Evolutionary conservation across 352 stramenopile species (phyloP).

Genomic region (Plasmopara muralis): DNA sequence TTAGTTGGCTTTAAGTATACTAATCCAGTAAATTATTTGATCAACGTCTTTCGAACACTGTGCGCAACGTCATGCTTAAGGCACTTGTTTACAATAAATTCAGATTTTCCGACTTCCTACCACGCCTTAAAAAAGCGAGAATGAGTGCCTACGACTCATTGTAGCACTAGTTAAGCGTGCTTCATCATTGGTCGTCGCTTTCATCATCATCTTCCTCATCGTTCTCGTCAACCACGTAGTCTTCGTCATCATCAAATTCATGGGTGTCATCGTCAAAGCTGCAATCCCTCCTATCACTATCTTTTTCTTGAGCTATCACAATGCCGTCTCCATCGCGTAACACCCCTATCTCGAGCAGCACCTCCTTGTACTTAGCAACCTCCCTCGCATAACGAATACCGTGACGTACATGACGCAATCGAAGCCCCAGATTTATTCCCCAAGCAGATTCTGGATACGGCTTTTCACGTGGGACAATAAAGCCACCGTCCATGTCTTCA

Average conservation of each 20-base stretch:
- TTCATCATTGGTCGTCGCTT: constrained; percentile 4
- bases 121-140: too few relatives aligned
- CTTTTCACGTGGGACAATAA: constrained; percentile 48
- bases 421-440: constrained; percentile 66
- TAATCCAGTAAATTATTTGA: not conserved
- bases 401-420: constrained; percentile 59
- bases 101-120: too few relatives aligned
- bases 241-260: constrained; percentile 7
- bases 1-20: not conserved
- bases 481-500: constrained; percentile 45
- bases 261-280: constrained; percentile 5
- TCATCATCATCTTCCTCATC: constrained; percentile 1
- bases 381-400: constrained; percentile 61
- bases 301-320: constrained; percentile 1
- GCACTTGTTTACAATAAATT: too few relatives aligned
- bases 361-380: constrained; percentile 42
- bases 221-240: not conserved
- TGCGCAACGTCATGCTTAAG: too few relatives aligned
- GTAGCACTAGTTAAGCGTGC: constrained; percentile 11
- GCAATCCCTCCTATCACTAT: not conserved
- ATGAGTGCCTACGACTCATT: too few relatives aligned
- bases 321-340: constrained; percentile 13
- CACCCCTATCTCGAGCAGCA: constrained; percentile 34
- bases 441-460: constrained; percentile 51
- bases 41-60: too few relatives aligned